Conservation (phyloP, 768 basidiomycete genomes). For the Pholiota molesta region DNA sequence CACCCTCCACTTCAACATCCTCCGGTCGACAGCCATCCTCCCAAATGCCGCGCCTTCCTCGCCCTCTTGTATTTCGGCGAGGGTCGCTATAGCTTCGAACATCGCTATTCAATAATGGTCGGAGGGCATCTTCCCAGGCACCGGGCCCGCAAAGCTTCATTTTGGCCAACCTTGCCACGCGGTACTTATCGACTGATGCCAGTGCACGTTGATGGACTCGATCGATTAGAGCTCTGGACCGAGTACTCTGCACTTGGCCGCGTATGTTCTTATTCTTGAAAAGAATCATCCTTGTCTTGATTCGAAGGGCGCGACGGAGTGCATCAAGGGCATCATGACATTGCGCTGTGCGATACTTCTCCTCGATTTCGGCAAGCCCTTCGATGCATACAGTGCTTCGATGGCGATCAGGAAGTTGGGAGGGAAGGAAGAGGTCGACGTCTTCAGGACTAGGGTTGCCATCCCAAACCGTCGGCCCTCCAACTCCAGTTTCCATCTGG, state of each 20-base stretch:
- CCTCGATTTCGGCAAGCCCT: not conserved
- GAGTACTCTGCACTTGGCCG: slow-evolving; percentile 24
- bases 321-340: slow-evolving; percentile 21
- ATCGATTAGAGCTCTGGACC: slow-evolving; percentile 23
- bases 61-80: not conserved
- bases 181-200: slow-evolving; percentile 17
- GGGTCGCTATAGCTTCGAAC: not conserved
- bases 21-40: not conserved
- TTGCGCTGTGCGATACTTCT: slow-evolving; percentile 17
- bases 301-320: slow-evolving; percentile 20
- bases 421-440: slow-evolving; percentile 10
- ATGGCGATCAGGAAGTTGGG: not conserved
- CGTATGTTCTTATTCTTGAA: slow-evolving; percentile 27
- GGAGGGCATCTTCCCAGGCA: slow-evolving; percentile 17
- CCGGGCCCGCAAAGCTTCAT: slow-evolving; percentile 17
- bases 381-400: not conserved
- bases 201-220: slow-evolving; percentile 16
- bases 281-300: slow-evolving; percentile 23
- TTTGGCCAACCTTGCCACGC: slow-evolving; percentile 14
- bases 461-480: not conserved
- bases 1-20: not conserved
- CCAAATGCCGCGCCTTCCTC: slow-evolving; percentile 4
- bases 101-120: slow-evolving; percentile 11
- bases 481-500: slow-evolving; percentile 1
- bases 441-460: slow-evolving; percentile 9